Conservation (phyloP, 2,329 filamentous ascomycete genomes). For the Fusarium kyushuense region DNA sequence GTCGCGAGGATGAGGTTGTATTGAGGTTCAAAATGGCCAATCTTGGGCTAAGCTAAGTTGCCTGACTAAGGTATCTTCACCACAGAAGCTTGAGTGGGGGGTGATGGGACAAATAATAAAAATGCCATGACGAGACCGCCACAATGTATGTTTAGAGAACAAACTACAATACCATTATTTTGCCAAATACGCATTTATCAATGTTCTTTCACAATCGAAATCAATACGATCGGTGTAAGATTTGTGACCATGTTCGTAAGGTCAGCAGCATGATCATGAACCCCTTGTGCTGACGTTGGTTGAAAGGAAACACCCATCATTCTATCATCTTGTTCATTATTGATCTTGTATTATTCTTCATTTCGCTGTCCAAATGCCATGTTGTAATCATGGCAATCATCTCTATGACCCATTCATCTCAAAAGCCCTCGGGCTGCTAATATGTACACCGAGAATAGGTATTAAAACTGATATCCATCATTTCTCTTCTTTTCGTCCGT, state of each 20-base stretch:
- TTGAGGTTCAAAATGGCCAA: slow-evolving; percentile 23
- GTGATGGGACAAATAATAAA: slow-evolving; percentile 20
- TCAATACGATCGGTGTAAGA: not conserved
- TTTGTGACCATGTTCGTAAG: not conserved
- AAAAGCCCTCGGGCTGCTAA: slow-evolving; percentile 37
- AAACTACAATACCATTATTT: not conserved
- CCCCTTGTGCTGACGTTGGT: slow-evolving; percentile 14
- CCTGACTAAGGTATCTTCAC: slow-evolving; percentile 25
- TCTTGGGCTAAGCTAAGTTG: slow-evolving; percentile 2
- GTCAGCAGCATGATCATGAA: slow-evolving; percentile 9
- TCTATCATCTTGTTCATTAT: not conserved
- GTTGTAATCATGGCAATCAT: slow-evolving; percentile 33
- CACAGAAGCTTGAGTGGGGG: slow-evolving; percentile 10
- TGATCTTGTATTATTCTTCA: slow-evolving; percentile 19
- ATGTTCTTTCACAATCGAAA: not conserved
- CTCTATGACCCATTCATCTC: slow-evolving; percentile 38
- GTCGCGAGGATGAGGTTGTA: not conserved
- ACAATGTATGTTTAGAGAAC: not conserved
- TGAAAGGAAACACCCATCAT: not conserved
- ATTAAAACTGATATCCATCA: slow-evolving; percentile 49
- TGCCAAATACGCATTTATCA: not conserved
- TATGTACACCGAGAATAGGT: slow-evolving; percentile 49
- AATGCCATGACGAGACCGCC: not conserved
- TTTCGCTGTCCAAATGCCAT: slow-evolving; percentile 43
- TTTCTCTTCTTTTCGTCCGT: slow-evolving; percentile 30